Base-by-base conservation (phyloP, 345 rosid species). In the Combretum micranthum region DNA sequence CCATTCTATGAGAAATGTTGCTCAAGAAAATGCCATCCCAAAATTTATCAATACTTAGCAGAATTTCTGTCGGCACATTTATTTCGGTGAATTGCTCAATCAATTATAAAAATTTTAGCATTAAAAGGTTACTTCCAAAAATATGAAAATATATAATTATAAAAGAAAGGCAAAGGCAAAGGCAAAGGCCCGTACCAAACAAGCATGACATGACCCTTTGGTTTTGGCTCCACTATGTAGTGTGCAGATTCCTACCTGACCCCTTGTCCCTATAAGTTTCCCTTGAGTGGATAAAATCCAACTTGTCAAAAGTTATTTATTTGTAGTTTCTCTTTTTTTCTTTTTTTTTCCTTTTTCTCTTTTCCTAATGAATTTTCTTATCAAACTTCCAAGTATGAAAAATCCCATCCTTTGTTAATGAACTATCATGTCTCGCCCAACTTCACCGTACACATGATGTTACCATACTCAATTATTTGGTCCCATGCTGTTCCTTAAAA, bases 381-480 rank as follows among this genome's bases (percentile, higher is more conserved):
- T 52, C 37, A 42, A 43, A 12, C 52, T 51, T 32, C 59, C 69
- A 59, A 44, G 9, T 7, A 48, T 25, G 53, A 64, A 49, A 25
- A 1, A 19, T 53, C 52, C 57, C 60, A 15, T 19, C 61, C 17
- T 64, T 23, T 47, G 45, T 37, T 23, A 46, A 51, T 60, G 73
- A 73, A 73, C 70, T 64, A 62, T 65, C 77, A 37, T 45, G 60
- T 73, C 71, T 54, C 67, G 43, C 39, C 70, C 66, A 47, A 50
- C 44, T 69, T 54, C 56, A 50, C 59, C 20, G 49, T 57, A 42
- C 44, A 44, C 39, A 44, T 57, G 45, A 57, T 53, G 61, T 66
- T 25, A 44, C 50, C 43, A 39, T 68, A 47, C 42, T 49, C 70
- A 64, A 68, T 73, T 69, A 61, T 73, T 69, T 69, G 59, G 60